Base-by-base conservation (phyloP, 2,329 filamentous ascomycete genomes). In the Claviceps sp. region DNA sequence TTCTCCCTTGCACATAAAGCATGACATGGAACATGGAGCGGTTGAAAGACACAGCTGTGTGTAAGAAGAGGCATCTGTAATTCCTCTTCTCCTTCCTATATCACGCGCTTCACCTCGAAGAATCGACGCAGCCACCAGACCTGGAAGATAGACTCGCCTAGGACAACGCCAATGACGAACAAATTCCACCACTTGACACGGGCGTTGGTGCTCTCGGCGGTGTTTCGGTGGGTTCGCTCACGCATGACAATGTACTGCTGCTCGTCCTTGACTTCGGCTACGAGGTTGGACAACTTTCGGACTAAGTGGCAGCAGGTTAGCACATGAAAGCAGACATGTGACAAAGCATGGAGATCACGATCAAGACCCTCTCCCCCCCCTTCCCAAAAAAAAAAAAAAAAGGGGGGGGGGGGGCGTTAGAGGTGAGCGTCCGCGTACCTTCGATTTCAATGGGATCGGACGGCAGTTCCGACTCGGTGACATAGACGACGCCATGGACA, bases 131-230 rank as follows among this genome's bases (percentile, higher is more conserved):
- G 71, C 90, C 93, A 98, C 91, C 93, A 98, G 58, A 98, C 91
- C 75, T 98, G 93, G 77, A 98, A 98, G 59, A 96, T 75, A 55
- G 89, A 93, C 75, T 97, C 88, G 62, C 86, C 89, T 58, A 94
- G 77, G 56, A 98, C 79, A 49, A 97, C 83, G 52, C 82, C 79
- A 58, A 98, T 82, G 71, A 98, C 90, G 71, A 97, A 97, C 61
- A 97, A 79, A 70, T 93, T 96, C 93, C 93, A 98, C 93, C 93
- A 98, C 77, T 98, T 98, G 67, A 98, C 93, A 59, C 93, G 80
- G 60, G 82, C 80, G 71, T 98, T 98, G 63, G 93, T 98, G 78
- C 90, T 96, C 76, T 98, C 93, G 57, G 93, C 93, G 9, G 93
- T 98, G 75, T 98, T 98, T 67, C 93, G 82, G 77, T 98, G 93